These are phyloP conservation scores for Suillus hirtellus DNA, from an alignment of 768 basidiomycete species.

Conservation along the genomic window DNA sequence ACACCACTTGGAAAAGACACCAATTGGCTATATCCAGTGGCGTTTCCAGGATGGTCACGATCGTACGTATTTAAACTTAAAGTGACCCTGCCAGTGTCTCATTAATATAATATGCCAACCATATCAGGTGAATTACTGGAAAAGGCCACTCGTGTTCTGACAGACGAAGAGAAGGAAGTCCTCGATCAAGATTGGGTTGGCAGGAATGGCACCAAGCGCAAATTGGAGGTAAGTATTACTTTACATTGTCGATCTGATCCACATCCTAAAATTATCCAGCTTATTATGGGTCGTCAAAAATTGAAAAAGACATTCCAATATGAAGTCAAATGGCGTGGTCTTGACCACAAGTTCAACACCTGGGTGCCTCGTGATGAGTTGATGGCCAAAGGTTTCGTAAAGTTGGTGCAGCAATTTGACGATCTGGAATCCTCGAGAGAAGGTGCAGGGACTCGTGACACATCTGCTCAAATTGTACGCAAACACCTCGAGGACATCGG, in stretches of 20 bases:
- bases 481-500: slow-evolving; percentile 96
- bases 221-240: slow-evolving; percentile 68
- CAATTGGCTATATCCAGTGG: slow-evolving; percentile 97
- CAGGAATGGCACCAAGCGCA: slow-evolving; percentile 86
- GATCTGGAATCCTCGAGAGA: slow-evolving; percentile 95
- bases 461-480: slow-evolving; percentile 74
- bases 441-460: slow-evolving; percentile 91
- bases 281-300: slow-evolving; percentile 94
- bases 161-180: slow-evolving; percentile 77
- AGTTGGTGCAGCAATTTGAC: slow-evolving; percentile 92
- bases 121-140: slow-evolving; percentile 79
- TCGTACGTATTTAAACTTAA: slow-evolving; percentile 51
- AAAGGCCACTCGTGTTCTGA: slow-evolving; percentile 87
- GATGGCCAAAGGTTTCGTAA: slow-evolving; percentile 82
- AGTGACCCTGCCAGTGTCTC: slow-evolving; percentile 13
- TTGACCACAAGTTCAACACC: slow-evolving; percentile 86
- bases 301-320: slow-evolving; percentile 95
- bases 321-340: slow-evolving; percentile 83
- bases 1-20: slow-evolving; percentile 93
- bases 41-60: slow-evolving; percentile 98
- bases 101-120: slow-evolving; percentile 16
- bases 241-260: slow-evolving; percentile 11
- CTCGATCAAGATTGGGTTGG: slow-evolving; percentile 89
- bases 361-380: slow-evolving; percentile 91
- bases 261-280: slow-evolving; percentile 37